These are phyloP conservation scores for Naganishia onofrii DNA, from an alignment of 768 basidiomycete species.

Conservation along the genomic window DNA sequence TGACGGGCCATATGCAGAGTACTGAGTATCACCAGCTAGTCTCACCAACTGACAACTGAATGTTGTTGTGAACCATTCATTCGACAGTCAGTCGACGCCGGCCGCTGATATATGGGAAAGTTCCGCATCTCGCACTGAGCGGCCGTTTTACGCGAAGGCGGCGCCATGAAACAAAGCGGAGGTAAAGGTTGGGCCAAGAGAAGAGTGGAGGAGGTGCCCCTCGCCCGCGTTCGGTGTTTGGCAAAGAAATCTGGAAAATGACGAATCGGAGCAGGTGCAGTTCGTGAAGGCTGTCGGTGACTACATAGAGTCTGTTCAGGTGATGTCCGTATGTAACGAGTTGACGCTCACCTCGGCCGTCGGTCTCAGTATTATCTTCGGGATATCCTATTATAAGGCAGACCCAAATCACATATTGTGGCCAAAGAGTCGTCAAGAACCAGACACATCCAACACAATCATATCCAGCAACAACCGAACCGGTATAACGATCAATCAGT, in stretches of 20 bases:
- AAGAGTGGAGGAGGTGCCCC: neutral
- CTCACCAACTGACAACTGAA: too few relatives aligned
- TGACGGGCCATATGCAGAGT: too few relatives aligned
- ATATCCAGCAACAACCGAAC: too few relatives aligned
- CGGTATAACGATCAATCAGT: neutral
- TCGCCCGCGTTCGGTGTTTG: neutral
- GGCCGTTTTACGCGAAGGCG: neutral
- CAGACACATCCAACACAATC: too few relatives aligned
- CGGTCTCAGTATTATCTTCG: neutral
- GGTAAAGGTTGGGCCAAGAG: neutral
- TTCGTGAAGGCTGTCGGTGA: neutral
- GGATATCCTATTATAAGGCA: neutral
- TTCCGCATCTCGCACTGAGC: neutral
- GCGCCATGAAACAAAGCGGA: neutral
- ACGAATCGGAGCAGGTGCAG: neutral
- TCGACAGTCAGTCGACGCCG: neutral
- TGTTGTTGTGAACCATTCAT: too few relatives aligned
- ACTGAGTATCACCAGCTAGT: too few relatives aligned
- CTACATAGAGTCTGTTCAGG: neutral
- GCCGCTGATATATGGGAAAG: neutral
- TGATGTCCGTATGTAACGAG: neutral
- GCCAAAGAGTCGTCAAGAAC: too few relatives aligned
- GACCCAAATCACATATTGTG: too few relatives aligned
- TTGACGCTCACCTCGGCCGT: constrained; percentile 4
- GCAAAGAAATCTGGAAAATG: neutral